These are phyloP conservation scores for Lasiodiplodia sp. DNA, from an alignment of 2,329 filamentous ascomycete genomes.

Conservation along the genomic window DNA sequence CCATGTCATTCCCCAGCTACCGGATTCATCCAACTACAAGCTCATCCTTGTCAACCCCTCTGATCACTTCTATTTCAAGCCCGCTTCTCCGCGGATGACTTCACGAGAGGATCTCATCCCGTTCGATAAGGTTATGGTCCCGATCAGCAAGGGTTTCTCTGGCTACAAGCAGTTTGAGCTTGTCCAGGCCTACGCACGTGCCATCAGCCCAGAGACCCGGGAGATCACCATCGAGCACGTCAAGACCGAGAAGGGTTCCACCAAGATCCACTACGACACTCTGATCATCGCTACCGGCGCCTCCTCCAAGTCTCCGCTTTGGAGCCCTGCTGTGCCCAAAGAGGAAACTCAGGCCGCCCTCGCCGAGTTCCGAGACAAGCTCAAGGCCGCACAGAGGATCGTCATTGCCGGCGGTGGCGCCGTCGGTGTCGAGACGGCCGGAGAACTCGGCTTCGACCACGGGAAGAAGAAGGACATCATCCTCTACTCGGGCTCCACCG, in stretches of 20 bases:
- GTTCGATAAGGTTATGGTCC: conserved; percentile 40
- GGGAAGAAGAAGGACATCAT: conserved; percentile 35
- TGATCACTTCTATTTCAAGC: conserved; percentile 49
- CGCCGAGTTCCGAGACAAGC: conserved; percentile 37
- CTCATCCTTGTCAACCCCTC: conserved; percentile 45
- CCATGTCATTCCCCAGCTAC: conserved; percentile 39
- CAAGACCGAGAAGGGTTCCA: not conserved
- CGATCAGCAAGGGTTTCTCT: conserved; percentile 41
- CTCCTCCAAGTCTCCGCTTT: conserved; percentile 40
- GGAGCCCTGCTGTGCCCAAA: conserved; percentile 44
- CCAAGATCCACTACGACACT: conserved; percentile 40
- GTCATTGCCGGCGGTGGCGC: conserved; percentile 45
- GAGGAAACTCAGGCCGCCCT: conserved; percentile 44
- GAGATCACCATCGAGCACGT: conserved; percentile 22
- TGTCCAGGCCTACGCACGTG: conserved; percentile 42
- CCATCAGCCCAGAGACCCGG: conserved; percentile 35
- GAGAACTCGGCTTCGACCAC: conserved; percentile 42
- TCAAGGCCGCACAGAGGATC: conserved; percentile 40
- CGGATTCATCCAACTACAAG: conserved; percentile 37
- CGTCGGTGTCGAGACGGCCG: conserved; percentile 46
- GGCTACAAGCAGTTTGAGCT: conserved; percentile 42
- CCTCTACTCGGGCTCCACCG: conserved; percentile 39
- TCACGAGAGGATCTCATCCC: conserved; percentile 39
- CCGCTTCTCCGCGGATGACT: conserved; percentile 45
- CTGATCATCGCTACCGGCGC: conserved; percentile 46